phyloP scores from a whole-genome alignment of 345 rosid genomes.

The Cardiospermum halicacabum region DNA sequence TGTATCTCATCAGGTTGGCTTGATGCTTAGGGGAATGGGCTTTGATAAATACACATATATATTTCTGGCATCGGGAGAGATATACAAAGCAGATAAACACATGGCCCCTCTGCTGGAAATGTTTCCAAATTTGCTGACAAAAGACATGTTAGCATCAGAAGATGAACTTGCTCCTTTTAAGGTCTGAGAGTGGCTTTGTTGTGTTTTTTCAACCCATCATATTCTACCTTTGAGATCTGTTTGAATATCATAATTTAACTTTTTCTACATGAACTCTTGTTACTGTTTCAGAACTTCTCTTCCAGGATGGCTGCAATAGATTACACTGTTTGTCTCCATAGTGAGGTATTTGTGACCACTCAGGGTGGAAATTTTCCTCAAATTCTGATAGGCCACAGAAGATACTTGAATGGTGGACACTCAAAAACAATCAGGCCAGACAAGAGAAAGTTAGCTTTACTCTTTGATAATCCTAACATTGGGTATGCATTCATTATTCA shows the following conservation, averaged over 20 bases:
- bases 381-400: conserved; percentile 94
- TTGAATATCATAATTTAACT: conserved; percentile 7
- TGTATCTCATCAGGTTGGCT: conserved; percentile 60
- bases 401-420: conserved; percentile 88
- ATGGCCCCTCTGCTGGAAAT: conserved; percentile 93
- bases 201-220: not conserved
- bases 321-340: conserved; percentile 98
- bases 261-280: conserved; percentile 29
- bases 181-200: conserved; percentile 37
- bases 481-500: conserved; percentile 54
- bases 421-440: conserved; percentile 95
- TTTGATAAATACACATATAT: conserved; percentile 79
- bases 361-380: conserved; percentile 99
- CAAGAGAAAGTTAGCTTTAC: conserved; percentile 90
- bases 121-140: conserved; percentile 92
- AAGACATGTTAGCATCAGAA: conserved; percentile 78
- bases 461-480: conserved; percentile 81
- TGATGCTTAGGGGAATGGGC: conserved; percentile 99
- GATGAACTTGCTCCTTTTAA: conserved; percentile 84
- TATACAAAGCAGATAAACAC: conserved; percentile 80
- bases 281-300: conserved; percentile 73
- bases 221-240: conserved; percentile 7
- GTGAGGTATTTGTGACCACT: conserved; percentile 97
- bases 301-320: conserved; percentile 99
- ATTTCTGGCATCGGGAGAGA: conserved; percentile 91